Percentiles rank a stretch among this genome's conserved stretches.
These are phyloP conservation scores for Syzygium aromaticum DNA, from an alignment of 345 rosid species.

Conservation along the genomic window DNA sequence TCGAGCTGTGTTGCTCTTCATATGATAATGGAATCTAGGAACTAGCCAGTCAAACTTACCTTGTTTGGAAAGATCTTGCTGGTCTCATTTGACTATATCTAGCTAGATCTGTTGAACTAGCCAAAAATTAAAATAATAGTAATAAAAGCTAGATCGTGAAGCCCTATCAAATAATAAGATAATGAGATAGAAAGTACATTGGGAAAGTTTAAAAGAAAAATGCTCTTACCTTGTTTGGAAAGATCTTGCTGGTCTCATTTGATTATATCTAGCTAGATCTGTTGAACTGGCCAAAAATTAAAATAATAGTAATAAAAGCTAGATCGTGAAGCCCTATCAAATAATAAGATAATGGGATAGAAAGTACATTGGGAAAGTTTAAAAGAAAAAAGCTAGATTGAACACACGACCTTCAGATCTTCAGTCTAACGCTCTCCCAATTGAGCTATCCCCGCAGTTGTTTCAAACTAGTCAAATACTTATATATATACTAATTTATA, in stretches of 20 bases:
- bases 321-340: neutral
- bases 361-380: neutral
- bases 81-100: neutral
- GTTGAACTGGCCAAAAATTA: neutral
- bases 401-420: constrained; percentile 99
- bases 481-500: too few relatives aligned
- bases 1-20: neutral
- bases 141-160: neutral
- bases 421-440: constrained; percentile 99
- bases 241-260: neutral
- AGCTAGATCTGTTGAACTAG: neutral
- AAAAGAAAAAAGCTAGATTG: too few relatives aligned
- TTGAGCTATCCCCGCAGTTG: constrained; percentile 77
- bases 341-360: neutral
- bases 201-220: neutral
- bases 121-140: neutral
- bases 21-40: neutral
- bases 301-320: too few relatives aligned
- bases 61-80: neutral
- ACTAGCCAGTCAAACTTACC: neutral
- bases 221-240: neutral
- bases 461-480: fast-evolving
- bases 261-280: neutral
- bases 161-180: neutral
- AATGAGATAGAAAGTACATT: neutral